These are phyloP conservation scores for Pichia sp. DNA, from an alignment of 1,139 yeast genomes.

Conservation along the genomic window DNA sequence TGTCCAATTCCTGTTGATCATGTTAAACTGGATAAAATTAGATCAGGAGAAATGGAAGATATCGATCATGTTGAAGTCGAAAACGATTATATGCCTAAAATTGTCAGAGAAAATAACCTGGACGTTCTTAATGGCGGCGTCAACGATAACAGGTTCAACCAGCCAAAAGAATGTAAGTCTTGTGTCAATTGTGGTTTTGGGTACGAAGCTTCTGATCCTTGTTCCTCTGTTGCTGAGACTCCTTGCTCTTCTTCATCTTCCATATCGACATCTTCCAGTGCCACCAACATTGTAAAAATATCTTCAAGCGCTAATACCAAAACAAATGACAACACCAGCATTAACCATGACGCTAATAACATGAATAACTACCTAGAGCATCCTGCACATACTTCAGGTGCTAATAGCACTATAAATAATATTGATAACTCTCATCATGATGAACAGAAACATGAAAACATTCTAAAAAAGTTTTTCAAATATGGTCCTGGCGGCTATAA, in stretches of 20 bases:
- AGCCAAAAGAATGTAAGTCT: conserved; percentile 25
- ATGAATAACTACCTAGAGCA: neutral
- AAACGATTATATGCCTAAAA: conserved; percentile 24
- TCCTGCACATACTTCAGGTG: neutral
- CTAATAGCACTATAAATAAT: neutral
- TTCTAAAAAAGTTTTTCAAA: conserved; percentile 19
- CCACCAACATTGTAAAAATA: neutral
- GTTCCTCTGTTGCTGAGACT: neutral
- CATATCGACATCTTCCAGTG: conserved; percentile 4
- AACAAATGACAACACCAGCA: conserved; percentile 2
- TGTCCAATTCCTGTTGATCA: conserved; percentile 35
- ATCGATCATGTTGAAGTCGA: conserved; percentile 27
- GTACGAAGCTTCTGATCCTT: conserved; percentile 12
- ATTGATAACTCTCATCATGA: conserved; percentile 3
- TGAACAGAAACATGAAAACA: conserved; percentile 17
- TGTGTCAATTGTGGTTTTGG: conserved; percentile 31
- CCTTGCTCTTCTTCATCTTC: neutral
- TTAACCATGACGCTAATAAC: neutral
- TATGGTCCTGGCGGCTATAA: conserved; percentile 19
- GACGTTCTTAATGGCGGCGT: conserved; percentile 16
- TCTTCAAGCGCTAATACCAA: neutral
- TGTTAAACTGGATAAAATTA: conserved; percentile 27
- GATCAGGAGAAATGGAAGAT: conserved; percentile 27
- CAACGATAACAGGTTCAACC: neutral
- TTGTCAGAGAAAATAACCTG: conserved; percentile 8